Evolutionary conservation across 257 asterid species (phyloP).

Genomic region (Capsicum pubescens): DNA sequence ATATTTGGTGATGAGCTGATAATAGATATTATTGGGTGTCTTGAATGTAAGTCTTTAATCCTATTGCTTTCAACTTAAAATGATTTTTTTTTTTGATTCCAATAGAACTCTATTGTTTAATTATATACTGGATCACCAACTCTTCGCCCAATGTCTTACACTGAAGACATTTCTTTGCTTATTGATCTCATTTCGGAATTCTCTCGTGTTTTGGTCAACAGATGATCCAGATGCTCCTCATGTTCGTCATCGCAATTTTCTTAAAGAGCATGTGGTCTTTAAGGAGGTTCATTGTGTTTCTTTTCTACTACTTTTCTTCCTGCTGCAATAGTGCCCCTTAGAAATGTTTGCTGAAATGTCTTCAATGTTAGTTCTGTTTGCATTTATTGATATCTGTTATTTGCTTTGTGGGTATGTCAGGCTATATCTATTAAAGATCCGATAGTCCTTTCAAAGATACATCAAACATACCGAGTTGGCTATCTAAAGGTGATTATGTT

Average conservation of each 20-base stretch:
- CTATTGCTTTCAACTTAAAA: background rate
- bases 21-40: constrained; percentile 92
- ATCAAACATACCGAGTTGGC: constrained; percentile 90
- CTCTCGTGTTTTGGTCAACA: constrained; percentile 45
- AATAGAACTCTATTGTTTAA: background rate
- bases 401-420: constrained; percentile 45
- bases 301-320: constrained; percentile 6
- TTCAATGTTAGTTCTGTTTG: constrained; percentile 8
- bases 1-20: constrained; percentile 91
- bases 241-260: constrained; percentile 79
- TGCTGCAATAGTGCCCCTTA: constrained; percentile 25
- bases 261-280: constrained; percentile 82
- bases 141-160: background rate
- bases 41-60: constrained; percentile 70
- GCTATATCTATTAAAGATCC: constrained; percentile 88
- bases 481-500: constrained; percentile 75
- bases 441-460: constrained; percentile 81
- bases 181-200: constrained; percentile 33
- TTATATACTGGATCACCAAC: background rate
- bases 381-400: constrained; percentile 31
- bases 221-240: constrained; percentile 86
- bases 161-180: background rate
- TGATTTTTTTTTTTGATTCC: background rate
- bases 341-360: constrained; percentile 21
- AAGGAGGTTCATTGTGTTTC: constrained; percentile 68